Percentiles rank a stretch among this genome's conserved stretches.
Evolutionary conservation across 306 rosid species (phyloP).

Genomic region (Cicer pinnatifidum): DNA sequence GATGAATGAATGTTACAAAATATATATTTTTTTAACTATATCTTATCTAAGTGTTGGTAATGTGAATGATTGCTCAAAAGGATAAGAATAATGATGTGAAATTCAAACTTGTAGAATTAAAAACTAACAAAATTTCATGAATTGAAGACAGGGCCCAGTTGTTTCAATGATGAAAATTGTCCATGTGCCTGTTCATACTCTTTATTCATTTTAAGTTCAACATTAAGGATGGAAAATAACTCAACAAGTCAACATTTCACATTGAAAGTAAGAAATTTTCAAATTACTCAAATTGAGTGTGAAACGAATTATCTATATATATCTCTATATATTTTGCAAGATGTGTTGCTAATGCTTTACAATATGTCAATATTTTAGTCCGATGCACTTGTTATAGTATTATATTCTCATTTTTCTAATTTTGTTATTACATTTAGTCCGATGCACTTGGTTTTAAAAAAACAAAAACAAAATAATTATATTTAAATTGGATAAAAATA

Average conservation of each 20-base stretch:
- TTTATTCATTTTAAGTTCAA: slow-evolving; percentile 25
- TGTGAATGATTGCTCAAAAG: slow-evolving; percentile 38
- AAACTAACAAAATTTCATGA: slow-evolving; percentile 14
- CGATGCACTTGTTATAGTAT: too few relatives aligned
- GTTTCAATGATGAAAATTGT: slow-evolving; percentile 40
- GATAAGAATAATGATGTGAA: slow-evolving; percentile 38
- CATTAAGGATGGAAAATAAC: background rate
- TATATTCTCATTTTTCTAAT: too few relatives aligned
- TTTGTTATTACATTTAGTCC: too few relatives aligned
- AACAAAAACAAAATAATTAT: too few relatives aligned
- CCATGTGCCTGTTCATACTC: slow-evolving; percentile 49
- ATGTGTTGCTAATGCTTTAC: background rate
- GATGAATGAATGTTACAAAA: slow-evolving; percentile 25
- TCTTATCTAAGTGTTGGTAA: slow-evolving; percentile 15
- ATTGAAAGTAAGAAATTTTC: slow-evolving; percentile 32
- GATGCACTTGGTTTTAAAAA: too few relatives aligned
- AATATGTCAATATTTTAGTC: too few relatives aligned
- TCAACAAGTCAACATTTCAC: slow-evolving; percentile 35
- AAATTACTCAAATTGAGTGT: background rate
- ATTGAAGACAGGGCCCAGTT: slow-evolving; percentile 27
- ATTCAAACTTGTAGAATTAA: slow-evolving; percentile 38
- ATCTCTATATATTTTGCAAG: background rate
- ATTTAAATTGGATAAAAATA: too few relatives aligned
- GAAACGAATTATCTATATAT: slow-evolving; percentile 12
- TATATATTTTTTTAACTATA: background rate